phyloP scores from a whole-genome alignment of 352 stramenopile genomes.

The Pythium sp. region DNA sequence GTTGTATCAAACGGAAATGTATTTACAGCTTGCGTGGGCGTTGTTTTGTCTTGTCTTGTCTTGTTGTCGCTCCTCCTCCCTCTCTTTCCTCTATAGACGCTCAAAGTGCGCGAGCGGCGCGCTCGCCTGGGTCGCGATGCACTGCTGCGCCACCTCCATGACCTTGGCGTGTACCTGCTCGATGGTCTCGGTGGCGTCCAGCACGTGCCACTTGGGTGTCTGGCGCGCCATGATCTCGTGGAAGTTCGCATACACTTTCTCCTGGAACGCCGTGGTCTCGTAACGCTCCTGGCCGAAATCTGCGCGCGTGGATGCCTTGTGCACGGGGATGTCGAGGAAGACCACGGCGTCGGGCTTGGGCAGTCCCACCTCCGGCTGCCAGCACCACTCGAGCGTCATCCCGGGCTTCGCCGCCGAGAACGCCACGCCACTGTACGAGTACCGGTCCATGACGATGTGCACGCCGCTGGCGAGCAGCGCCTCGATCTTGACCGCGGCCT shows the following conservation, averaged over 20 bases:
- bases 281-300: conserved; percentile 94
- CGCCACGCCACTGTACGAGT: conserved; percentile 96
- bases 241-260: conserved; percentile 84
- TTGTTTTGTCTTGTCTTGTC: neutral
- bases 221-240: conserved; percentile 47
- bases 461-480: conserved; percentile 70
- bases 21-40: neutral
- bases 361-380: conserved; percentile 95
- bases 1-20: neutral
- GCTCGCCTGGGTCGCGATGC: conserved; percentile 31
- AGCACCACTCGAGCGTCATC: conserved; percentile 97
- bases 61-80: neutral
- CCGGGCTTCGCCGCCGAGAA: conserved; percentile 97
- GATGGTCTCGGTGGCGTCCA: conserved; percentile 78
- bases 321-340: conserved; percentile 95
- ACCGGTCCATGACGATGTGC: conserved; percentile 97
- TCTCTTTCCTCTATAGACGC: conserved; percentile 4
- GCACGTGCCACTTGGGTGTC: conserved; percentile 62
- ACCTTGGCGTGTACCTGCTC: conserved; percentile 70
- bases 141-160: conserved; percentile 45
- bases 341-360: conserved; percentile 96
- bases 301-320: conserved; percentile 85
- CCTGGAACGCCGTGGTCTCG: conserved; percentile 88
- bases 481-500: conserved; percentile 83
- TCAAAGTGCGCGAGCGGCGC: conserved; percentile 43